Conservation (phyloP, 257 asterid genomes). For the Solanum dulcamara region DNA sequence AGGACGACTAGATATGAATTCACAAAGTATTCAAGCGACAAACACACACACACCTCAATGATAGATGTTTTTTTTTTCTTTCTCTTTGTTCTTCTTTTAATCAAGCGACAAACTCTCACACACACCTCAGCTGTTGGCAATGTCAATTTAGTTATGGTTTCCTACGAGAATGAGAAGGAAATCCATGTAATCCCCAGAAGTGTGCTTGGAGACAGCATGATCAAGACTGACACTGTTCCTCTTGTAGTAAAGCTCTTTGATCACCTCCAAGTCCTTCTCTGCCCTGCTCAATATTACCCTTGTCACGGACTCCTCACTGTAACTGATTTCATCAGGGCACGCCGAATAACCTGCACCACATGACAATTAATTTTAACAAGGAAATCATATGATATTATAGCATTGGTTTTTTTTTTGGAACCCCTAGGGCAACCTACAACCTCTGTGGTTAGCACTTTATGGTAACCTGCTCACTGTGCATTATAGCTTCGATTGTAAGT, state of each 20-base stretch:
- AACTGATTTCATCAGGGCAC: slow-evolving; percentile 35
- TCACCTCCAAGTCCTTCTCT: slow-evolving; percentile 46
- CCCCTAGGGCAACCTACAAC: too few relatives aligned
- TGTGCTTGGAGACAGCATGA: slow-evolving; percentile 49
- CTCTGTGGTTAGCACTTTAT: too few relatives aligned
- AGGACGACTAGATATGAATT: neutral
- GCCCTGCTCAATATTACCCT: slow-evolving; percentile 64
- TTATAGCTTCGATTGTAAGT: neutral
- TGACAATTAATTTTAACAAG: neutral
- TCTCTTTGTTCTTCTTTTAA: too few relatives aligned
- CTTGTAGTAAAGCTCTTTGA: slow-evolving; percentile 42
- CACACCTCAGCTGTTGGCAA: neutral
- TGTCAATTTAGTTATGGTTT: slow-evolving; percentile 5
- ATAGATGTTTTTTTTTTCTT: too few relatives aligned
- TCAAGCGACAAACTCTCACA: neutral
- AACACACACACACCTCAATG: neutral
- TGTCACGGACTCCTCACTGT: slow-evolving; percentile 49
- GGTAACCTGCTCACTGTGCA: too few relatives aligned
- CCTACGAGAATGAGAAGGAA: slow-evolving; percentile 61
- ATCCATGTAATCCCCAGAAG: slow-evolving; percentile 58
- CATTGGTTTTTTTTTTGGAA: too few relatives aligned
- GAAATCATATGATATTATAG: neutral
- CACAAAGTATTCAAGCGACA: neutral
- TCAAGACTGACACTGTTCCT: slow-evolving; percentile 61
- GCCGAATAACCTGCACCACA: slow-evolving; percentile 33